A percentile compares a stretch with the other conserved stretches of the same genome.
Evolutionary conservation across 75 land plant species (phyloP).

Genomic region (Pinus tabuliformis): DNA sequence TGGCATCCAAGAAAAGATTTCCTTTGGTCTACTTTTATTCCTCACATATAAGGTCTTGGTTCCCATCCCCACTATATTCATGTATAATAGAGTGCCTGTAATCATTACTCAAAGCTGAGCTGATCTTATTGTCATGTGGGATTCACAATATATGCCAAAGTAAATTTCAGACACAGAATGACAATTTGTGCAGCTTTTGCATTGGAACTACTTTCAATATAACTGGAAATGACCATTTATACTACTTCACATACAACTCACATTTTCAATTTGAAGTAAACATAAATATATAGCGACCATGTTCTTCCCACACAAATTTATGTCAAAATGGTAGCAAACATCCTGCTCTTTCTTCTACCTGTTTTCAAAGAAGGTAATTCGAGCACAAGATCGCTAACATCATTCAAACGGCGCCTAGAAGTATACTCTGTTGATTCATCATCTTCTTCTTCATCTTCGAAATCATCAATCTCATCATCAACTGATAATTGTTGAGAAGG

Average conservation of each 20-base stretch:
- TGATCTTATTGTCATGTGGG: not conserved
- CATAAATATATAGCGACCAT: not conserved
- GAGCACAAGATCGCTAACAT: slow-evolving; percentile 61
- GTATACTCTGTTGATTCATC: slow-evolving; percentile 34
- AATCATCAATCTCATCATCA: slow-evolving; percentile 93
- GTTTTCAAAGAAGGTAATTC: slow-evolving; percentile 74
- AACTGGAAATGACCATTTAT: not conserved
- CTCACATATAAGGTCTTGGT: not conserved
- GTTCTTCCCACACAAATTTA: not conserved
- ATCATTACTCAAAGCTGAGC: not conserved
- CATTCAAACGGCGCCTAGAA: slow-evolving; percentile 60
- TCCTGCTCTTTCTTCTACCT: slow-evolving; percentile 32
- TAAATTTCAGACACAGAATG: not conserved
- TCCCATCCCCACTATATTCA: not conserved
- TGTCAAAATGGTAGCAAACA: not conserved
- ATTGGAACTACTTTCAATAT: not conserved
- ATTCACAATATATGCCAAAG: not conserved
- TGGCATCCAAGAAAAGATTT: not conserved
- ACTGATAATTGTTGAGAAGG: slow-evolving; percentile 56
- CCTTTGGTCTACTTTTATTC: not conserved
- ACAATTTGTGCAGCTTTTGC: not conserved
- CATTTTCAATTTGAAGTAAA: not conserved
- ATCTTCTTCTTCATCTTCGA: slow-evolving; percentile 78
- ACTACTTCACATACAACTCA: not conserved
- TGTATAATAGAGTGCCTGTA: not conserved